phyloP scores from a whole-genome alignment of 352 stramenopile genomes.

The Phytopythium boreale region DNA sequence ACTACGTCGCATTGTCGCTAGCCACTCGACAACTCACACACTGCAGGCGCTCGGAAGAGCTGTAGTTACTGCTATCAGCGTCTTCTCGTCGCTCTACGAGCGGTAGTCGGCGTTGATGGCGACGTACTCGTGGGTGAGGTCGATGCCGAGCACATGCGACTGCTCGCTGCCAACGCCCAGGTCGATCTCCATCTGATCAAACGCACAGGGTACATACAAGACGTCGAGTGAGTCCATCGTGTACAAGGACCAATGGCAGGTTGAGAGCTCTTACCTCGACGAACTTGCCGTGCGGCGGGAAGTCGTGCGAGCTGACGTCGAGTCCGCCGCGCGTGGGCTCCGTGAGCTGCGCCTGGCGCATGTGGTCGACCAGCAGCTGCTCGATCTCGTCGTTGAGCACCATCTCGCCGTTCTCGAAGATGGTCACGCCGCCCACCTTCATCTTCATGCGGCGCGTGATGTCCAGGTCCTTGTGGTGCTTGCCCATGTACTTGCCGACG shows the following conservation, averaged over 20 bases:
- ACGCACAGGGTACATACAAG: not conserved
- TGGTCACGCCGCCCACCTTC: conserved; percentile 87
- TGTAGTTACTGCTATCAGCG: not conserved
- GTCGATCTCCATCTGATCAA: conserved; percentile 89
- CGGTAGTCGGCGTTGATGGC: conserved; percentile 98
- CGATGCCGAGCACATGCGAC: conserved; percentile 93
- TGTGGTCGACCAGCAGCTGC: conserved; percentile 92
- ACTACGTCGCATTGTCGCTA: not conserved
- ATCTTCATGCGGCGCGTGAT: conserved; percentile 83
- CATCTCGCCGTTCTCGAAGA: conserved; percentile 96
- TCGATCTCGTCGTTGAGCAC: conserved; percentile 90
- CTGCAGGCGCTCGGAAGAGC: not conserved
- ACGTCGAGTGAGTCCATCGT: not conserved
- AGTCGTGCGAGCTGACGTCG: conserved; percentile 82
- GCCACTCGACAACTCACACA: not conserved
- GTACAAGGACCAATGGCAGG: not conserved
- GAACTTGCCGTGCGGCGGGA: conserved; percentile 93
- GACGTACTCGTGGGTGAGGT: conserved; percentile 98
- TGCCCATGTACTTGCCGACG: conserved; percentile 95
- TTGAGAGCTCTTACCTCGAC: conserved; percentile 73
- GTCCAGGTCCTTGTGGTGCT: conserved; percentile 86
- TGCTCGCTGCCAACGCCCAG: conserved; percentile 84
- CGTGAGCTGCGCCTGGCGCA: conserved; percentile 92
- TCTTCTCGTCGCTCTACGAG: conserved; percentile 69
- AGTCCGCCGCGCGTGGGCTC: conserved; percentile 74